phyloP scores from a whole-genome alignment of 2,329 filamentous ascomycete genomes.

The Gnomoniopsis smithogilvyi region DNA sequence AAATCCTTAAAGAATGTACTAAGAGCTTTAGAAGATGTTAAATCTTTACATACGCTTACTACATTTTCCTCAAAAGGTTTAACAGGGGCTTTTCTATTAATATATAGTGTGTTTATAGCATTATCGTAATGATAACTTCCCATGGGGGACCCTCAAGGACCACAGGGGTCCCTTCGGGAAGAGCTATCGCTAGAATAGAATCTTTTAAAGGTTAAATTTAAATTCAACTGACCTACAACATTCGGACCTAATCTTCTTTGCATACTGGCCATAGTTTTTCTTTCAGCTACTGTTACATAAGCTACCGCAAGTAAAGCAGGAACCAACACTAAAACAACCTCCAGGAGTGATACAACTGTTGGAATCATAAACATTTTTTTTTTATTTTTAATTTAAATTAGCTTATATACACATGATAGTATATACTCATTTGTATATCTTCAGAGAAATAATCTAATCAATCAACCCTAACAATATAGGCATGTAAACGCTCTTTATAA shows the following conservation, averaged over 20 bases:
- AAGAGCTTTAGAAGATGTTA: background rate
- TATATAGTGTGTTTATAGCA: background rate
- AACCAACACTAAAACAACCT: conserved; percentile 30
- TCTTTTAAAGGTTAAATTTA: background rate
- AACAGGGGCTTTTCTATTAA: background rate
- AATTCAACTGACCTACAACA: background rate
- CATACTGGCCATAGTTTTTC: conserved; percentile 18
- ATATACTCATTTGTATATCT: conserved; percentile 7
- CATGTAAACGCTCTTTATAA: conserved; percentile 11
- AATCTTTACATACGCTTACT: background rate
- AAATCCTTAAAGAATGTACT: background rate
- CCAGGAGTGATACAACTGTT: conserved; percentile 29
- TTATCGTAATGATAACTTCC: background rate
- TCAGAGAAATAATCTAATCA: conserved; percentile 6
- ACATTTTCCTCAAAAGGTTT: background rate
- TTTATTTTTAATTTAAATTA: conserved; percentile 16
- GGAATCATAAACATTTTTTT: conserved; percentile 23
- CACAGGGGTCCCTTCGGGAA: too few species aligned
- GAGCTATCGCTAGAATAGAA: background rate
- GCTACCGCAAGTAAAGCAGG: conserved; percentile 30
- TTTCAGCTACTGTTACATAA: conserved; percentile 29
- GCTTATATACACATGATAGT: conserved; percentile 12
- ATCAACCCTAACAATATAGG: conserved; percentile 4
- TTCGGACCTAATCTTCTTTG: conserved; percentile 23
- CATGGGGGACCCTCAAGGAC: too few species aligned